Evolutionary conservation across 2,329 filamentous ascomycete species (phyloP).

Genomic region (Trichoderma aggressivum): DNA sequence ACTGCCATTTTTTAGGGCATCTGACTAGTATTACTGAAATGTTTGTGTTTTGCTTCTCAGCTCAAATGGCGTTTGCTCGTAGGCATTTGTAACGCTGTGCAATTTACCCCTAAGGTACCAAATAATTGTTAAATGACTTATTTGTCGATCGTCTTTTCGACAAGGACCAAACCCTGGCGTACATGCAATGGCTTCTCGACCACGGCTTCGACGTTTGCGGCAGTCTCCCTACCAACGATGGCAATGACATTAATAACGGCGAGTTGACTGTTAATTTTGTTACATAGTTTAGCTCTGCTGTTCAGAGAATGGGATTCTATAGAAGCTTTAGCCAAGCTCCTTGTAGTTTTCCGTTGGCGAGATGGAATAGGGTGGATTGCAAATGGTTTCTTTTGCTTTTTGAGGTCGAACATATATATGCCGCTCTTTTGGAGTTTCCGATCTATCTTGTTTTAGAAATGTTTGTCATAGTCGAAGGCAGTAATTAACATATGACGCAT

Average conservation of each 20-base stretch:
- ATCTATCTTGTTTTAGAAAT: background rate
- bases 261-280: slow-evolving; percentile 22
- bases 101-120: no score
- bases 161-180: slow-evolving; percentile 15
- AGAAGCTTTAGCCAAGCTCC: background rate
- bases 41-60: no score
- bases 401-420: background rate
- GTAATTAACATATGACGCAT: background rate
- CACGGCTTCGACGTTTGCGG: slow-evolving; percentile 18
- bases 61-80: no score
- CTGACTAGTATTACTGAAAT: no score
- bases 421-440: background rate
- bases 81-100: no score
- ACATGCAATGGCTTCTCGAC: background rate
- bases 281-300: background rate
- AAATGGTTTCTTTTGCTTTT: background rate
- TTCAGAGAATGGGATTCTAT: background rate
- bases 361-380: background rate
- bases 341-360: background rate
- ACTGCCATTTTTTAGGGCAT: no score
- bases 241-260: slow-evolving; percentile 20
- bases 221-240: slow-evolving; percentile 19
- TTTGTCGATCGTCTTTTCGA: slow-evolving; percentile 12
- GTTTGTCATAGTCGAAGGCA: background rate
- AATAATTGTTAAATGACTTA: no score